A percentile compares a stretch with the other conserved stretches of the same genome.
These are phyloP conservation scores for Tolypocladium guangdongense DNA, from an alignment of 2,329 filamentous ascomycete species.

Conservation along the genomic window DNA sequence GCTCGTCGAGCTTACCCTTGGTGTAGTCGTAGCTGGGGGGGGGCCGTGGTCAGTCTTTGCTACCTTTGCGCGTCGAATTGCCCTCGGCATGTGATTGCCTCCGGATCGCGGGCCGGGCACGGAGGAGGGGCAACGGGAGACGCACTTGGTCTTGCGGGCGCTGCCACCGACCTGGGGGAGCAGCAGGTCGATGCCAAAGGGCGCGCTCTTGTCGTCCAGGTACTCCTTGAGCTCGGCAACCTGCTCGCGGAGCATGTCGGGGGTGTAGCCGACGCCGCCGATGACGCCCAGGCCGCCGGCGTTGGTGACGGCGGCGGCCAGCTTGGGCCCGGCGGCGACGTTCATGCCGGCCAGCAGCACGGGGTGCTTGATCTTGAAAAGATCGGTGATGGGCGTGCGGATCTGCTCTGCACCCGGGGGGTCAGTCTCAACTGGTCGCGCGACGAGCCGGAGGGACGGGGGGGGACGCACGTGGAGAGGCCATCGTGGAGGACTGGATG, in stretches of 20 bases:
- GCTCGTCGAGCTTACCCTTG: slow-evolving; percentile 90
- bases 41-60: background rate
- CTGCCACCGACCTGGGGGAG: slow-evolving; percentile 90
- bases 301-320: slow-evolving; percentile 94
- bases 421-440: background rate
- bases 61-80: background rate
- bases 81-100: slow-evolving; percentile 4
- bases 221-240: slow-evolving; percentile 88
- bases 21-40: slow-evolving; percentile 88
- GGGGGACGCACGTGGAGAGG: slow-evolving; percentile 63
- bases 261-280: slow-evolving; percentile 89
- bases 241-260: slow-evolving; percentile 93
- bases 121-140: background rate
- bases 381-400: slow-evolving; percentile 85
- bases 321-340: slow-evolving; percentile 90
- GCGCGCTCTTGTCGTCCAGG: slow-evolving; percentile 80
- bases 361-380: slow-evolving; percentile 96
- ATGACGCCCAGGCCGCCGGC: slow-evolving; percentile 95
- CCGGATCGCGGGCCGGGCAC: background rate
- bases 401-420: slow-evolving; percentile 37
- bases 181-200: slow-evolving; percentile 89
- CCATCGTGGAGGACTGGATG: slow-evolving; percentile 42
- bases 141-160: slow-evolving; percentile 84
- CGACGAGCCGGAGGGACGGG: background rate
- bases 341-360: slow-evolving; percentile 97